These are phyloP conservation scores for Gossypium lobatum DNA, from an alignment of 441 rosid genomes.

Conservation along the genomic window DNA sequence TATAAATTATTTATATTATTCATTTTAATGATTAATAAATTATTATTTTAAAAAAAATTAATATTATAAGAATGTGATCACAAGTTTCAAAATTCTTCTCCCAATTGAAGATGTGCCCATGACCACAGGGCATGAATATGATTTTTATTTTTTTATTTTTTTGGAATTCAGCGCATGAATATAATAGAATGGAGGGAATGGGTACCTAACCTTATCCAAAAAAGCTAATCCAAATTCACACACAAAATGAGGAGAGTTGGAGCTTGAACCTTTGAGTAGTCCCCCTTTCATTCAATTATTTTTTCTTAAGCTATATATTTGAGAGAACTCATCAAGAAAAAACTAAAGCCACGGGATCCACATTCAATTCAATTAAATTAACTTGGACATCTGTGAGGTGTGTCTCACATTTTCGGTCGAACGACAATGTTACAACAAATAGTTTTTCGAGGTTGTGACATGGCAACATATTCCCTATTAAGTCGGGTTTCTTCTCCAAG, in stretches of 20 bases:
- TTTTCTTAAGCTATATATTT: background rate
- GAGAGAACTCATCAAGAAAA: background rate
- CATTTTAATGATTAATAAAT: too few species aligned
- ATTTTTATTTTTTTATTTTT: too few species aligned
- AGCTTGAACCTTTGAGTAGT: background rate
- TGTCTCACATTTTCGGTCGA: too few species aligned
- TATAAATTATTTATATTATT: too few species aligned
- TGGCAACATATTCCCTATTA: too few species aligned
- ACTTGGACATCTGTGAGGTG: too few species aligned
- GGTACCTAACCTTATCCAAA: slow-evolving; percentile 5
- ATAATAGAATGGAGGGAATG: background rate
- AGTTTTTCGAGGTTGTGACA: too few species aligned
- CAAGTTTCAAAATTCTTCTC: background rate
- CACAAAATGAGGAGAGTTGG: slow-evolving; percentile 11
- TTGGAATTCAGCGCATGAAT: background rate
- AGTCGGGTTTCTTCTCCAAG: too few species aligned
- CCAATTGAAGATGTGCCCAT: background rate
- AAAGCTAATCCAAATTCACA: slow-evolving; percentile 1
- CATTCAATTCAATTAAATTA: too few species aligned
- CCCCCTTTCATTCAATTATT: background rate
- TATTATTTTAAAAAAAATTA: too few species aligned
- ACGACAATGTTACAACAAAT: accelerated
- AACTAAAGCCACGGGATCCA: too few species aligned
- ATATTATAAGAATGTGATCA: too few species aligned
- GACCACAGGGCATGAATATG: background rate